Evolutionary conservation across 371 early-diverging fungal species (phyloP), one percentile per base, ranked within the genome.

Genomic region (Funneliformis caledonium): DNA sequence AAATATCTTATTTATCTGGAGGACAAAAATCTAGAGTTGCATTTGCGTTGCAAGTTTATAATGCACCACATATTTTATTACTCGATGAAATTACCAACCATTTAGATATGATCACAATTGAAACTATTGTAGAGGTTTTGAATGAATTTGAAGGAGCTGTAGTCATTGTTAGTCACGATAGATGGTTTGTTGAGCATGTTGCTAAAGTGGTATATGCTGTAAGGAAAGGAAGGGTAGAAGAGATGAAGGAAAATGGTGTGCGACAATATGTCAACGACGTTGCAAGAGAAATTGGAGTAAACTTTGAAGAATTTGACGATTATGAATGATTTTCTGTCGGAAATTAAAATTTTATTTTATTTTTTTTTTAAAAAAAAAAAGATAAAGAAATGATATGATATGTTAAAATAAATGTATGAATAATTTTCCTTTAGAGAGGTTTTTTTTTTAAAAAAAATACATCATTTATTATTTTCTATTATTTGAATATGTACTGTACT

Each of bases 21-120:
- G 96, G 96, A 4, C 94, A 95, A 82, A 90, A 92, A 78, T 91
- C 90, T 42, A 85, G 96, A 52, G 88, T 96, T 3, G 91, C 91
- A 2, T 85, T 96, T 69, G 95, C 94, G n/a, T 64, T 90, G 33
- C 86, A 90, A 64, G 83, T 91, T n/a, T 90, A 85, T 52, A 87
- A 87, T 1, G 84, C 85, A 31, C 93, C 96, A 8, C 93, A 97
- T 82, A 87, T 97, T 10, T 83, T 97, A 45, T 86, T 95, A 50
- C 86, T 95, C 33, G 96, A 96, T 84, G 96, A 96, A 87, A 93
- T 94, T 64, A 95, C 94, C 31, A 97, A 96, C 82, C 94, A 94
- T 80, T 84, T 92, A 82, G 94, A 95, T 87, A 91, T 95, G 90
- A 91, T 90, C 22, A 91, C 91, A 9, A 91, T 93, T 11, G 91